Base-by-base conservation (phyloP, 148 eudicot genomes). In the Bassia scoparia region DNA sequence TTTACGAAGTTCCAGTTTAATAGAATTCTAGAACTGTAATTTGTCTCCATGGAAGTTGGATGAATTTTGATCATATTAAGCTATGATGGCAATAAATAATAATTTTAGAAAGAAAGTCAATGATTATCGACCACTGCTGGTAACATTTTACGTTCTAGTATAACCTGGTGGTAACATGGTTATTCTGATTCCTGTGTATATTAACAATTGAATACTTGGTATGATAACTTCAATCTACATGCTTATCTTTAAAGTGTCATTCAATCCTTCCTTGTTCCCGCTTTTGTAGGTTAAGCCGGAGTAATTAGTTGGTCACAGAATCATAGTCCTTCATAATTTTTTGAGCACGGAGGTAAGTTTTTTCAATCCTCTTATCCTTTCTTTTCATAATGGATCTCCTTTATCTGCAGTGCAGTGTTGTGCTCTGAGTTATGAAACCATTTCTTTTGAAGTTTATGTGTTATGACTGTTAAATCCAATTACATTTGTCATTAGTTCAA, bases 261-360 rank as follows among this genome's bases (percentile, higher is more conserved):
- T 33, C 52, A 75, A 58, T 33, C 52, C 55, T 71, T 24, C 33
- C 48, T 68, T 78, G 37, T 56, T 14, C 43, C 3, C 67, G 59
- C 38, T 67, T 62, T 61, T 84, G 83, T 78, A 92, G 96, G 87
- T 92, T 67, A 88, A 88, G 82, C 97, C 97, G 80, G 96, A 89
- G 79, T 92, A 76, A 72, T 92, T 55, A 87, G 88, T 74, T 92
- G 97, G 97, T 80, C 89, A 63, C 97, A 79, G 97, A 53, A 90
- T 92, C 71, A 84, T 90, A 67, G 78, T 92, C 43, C 84, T 88
- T 31, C 96, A 90, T 79, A 88, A 90, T 56, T 92, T 92, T 81
- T 86, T 92, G 79, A 90, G 96, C 68, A 52, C 24, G 26, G 91
- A 92, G 96, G 97, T 92, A 75, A 11, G 5, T 21, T 44, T 44